A percentile compares a stretch with the other conserved stretches of the same genome.
Evolutionary conservation across 2,329 filamentous ascomycete genomes (phyloP).

Genomic region (Aspergillus calidoustus): DNA sequence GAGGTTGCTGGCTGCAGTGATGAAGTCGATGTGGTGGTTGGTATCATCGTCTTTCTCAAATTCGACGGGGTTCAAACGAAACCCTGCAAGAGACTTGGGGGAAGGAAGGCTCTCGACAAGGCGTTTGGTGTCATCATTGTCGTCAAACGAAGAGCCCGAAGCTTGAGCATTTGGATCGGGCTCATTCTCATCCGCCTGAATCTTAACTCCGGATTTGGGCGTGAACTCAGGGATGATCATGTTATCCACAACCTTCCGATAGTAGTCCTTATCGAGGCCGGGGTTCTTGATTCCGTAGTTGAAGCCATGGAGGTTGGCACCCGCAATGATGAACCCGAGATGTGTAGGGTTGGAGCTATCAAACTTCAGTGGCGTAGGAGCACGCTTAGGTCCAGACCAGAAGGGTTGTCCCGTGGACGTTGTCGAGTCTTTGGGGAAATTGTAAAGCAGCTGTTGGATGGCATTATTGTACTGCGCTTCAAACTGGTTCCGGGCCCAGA

Average conservation of each 20-base stretch:
- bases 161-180: slow-evolving; percentile 82
- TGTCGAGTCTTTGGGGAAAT: slow-evolving; percentile 92
- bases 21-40: slow-evolving; percentile 99
- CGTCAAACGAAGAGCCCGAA: slow-evolving; percentile 62
- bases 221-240: slow-evolving; percentile 96
- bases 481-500: slow-evolving; percentile 91
- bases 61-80: slow-evolving; percentile 88
- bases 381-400: slow-evolving; percentile 98
- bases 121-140: slow-evolving; percentile 74
- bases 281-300: slow-evolving; percentile 97
- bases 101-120: slow-evolving; percentile 75
- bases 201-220: slow-evolving; percentile 89
- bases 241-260: slow-evolving; percentile 79
- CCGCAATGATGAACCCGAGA: slow-evolving; percentile 83
- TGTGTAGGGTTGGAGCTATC: slow-evolving; percentile 83
- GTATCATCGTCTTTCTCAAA: slow-evolving; percentile 99
- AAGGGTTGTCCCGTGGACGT: slow-evolving; percentile 89
- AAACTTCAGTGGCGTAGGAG: slow-evolving; percentile 88
- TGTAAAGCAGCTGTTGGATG: slow-evolving; percentile 92
- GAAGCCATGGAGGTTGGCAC: slow-evolving; percentile 91
- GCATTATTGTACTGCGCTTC: slow-evolving; percentile 97
- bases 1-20: slow-evolving; percentile 94
- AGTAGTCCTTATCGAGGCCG: slow-evolving; percentile 70
- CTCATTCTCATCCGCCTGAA: slow-evolving; percentile 93
- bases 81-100: slow-evolving; percentile 80